Evolutionary conservation across 257 asterid genomes (phyloP), one percentile per base, ranked within the genome.

Genomic region (Nicotiana obtusifolia): DNA sequence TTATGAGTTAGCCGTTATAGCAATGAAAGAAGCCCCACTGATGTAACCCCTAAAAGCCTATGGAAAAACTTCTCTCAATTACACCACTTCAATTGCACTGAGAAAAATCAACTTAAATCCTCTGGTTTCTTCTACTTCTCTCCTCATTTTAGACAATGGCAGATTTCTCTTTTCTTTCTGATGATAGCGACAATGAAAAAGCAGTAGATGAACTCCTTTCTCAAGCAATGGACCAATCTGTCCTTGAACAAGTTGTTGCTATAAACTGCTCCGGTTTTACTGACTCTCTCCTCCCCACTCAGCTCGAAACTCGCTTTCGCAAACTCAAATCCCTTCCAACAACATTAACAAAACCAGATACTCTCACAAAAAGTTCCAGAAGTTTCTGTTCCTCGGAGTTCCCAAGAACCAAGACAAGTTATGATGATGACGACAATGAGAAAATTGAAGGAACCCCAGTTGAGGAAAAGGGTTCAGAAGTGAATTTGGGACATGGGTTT

Each of bases 151-250:
- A 4, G 37, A 8, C 7, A 26, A 95, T 95, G 98, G 90, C 86
- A 9, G 94, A 87, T 92, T 84, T 88, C 28, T 83, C 88, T 9
- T 92, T 88, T 81, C 85, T 94, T 35, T 87, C 94, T 0, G 97
- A 93, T n/a, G 93, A 97, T 80, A 98, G 93, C 22, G 98, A 95
- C 53, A 94, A 91, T 3, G 97, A 94, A 14, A 93, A 90, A 89
- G 94, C 97, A 30, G 97, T 91, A 77, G 91, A 92, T 8, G 96
- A 92, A 35, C 85, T 95, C 35, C 84, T 95, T 0, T 85, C 97
- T 53, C 97, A 91, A 75, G 95, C 97, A 0, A 91, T 88, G 93
- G 99, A 95, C 61, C 84, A 91, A 73, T 67, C 87, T 20, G 86
- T 94, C 68, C 97, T 94, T 13, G 97, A 94, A 81, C 97, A 95